Evolutionary conservation across 2,329 filamentous ascomycete species (phyloP), one percentile per base, ranked within the genome.

Genomic region (Ilyonectria destructans): DNA sequence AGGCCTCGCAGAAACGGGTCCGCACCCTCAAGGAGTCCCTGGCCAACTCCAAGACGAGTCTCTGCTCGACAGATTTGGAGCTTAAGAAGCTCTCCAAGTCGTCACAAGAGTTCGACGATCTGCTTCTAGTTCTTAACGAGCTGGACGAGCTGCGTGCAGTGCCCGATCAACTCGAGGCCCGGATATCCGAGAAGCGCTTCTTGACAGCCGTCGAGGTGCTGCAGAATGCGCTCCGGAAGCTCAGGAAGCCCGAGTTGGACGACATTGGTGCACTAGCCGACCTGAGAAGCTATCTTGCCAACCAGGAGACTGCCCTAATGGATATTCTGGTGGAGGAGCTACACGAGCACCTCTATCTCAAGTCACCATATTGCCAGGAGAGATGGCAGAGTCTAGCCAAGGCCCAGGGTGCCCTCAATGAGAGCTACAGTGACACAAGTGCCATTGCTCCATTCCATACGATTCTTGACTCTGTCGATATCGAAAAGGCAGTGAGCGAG

Each of bases 271-370:
- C 95, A 8, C 84, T 99, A 75, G 91, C 89, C 65, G 96, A 99
- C 74, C 83, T 99, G 72, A 90, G 94, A 64, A 91, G 91, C 75
- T 98, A 98, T 77, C 90, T 99, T 65, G 91, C 91, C 67, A 98
- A 97, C 77, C 97, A 99, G 79, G 96, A 99, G 82, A 93, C 92
- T 31, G 90, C 94, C 0, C 84, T 99, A 70, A 96, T 96, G 77
- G 96, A 99, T 77, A 98, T 98, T 60, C 81, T 99, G 63, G 91
- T 98, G n/a, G 96, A 99, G 79, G 96, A 99, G 81, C 86, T 99
- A 37, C 96, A 99, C 79, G 96, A 97, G 79, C 96, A 99, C 82
- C 87, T 99, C 4, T 99, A 99, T 78, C 89, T 99, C 45, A 98
- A 98, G 80, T 98, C 96, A 4, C 96, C 96, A 0, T 99, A 99